Percentiles rank a stretch among this genome's conserved stretches.
phyloP scores from a whole-genome alignment of 257 asterid genomes.

The Solanum bukasovii region DNA sequence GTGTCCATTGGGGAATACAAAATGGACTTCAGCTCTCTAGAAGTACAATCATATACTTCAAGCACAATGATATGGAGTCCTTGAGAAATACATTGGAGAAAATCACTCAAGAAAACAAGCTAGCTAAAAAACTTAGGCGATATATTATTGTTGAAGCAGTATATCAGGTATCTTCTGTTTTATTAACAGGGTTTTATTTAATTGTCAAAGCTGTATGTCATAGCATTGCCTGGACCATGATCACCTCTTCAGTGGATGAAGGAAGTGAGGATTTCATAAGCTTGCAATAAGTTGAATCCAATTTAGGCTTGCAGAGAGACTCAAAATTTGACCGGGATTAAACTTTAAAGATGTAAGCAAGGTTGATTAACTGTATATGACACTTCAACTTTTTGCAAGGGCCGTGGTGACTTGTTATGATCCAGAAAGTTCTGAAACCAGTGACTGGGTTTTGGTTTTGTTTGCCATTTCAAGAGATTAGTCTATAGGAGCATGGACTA shows the following conservation, averaged over 20 bases:
- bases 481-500: not conserved
- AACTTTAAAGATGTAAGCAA: not conserved
- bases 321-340: not conserved
- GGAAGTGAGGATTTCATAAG: not conserved
- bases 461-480: not conserved
- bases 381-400: not conserved
- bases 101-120: constrained; percentile 61
- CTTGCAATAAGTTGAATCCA: not conserved
- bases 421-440: not conserved
- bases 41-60: constrained; percentile 80
- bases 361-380: not conserved
- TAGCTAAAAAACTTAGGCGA: constrained; percentile 83
- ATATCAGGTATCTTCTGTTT: constrained; percentile 61
- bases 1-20: constrained; percentile 96
- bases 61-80: constrained; percentile 81
- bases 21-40: constrained; percentile 95
- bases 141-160: constrained; percentile 90
- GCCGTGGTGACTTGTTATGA: not conserved
- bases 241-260: not conserved
- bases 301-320: not conserved
- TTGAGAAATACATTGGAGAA: constrained; percentile 55
- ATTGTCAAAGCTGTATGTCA: not conserved
- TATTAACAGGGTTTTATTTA: not conserved
- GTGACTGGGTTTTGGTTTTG: not conserved
- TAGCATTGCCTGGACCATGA: not conserved